Evolutionary conservation across 2,329 filamentous ascomycete species (phyloP).

Genomic region (Diplodia corticola): DNA sequence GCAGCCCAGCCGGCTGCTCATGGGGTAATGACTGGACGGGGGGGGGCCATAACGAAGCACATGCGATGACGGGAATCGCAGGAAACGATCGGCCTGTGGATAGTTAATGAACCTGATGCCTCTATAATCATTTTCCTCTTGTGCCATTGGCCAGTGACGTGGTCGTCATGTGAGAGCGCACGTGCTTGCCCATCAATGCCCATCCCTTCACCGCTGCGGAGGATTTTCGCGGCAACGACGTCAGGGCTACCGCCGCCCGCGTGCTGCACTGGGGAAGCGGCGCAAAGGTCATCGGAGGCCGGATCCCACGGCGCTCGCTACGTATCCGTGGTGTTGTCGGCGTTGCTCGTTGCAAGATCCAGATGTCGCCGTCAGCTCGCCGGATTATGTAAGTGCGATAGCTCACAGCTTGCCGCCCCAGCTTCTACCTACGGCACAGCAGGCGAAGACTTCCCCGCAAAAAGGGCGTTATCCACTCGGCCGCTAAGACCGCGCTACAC

Average conservation of each 20-base stretch:
- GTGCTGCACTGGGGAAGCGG: neutral
- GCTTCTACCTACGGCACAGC: neutral
- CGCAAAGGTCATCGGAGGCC: neutral
- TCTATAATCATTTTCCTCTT: neutral
- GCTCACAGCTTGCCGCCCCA: neutral
- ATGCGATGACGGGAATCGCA: constrained; percentile 22
- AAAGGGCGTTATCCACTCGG: neutral
- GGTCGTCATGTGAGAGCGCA: constrained; percentile 11
- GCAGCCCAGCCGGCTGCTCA: constrained; percentile 8
- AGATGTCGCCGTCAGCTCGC: neutral
- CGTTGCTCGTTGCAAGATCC: neutral
- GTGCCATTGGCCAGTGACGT: constrained; percentile 1
- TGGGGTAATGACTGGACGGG: constrained; percentile 9
- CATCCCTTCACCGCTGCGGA: constrained; percentile 14
- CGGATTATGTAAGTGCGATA: constrained; percentile 5
- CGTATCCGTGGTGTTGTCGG: neutral
- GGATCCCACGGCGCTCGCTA: neutral
- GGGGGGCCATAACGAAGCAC: constrained; percentile 14
- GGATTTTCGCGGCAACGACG: constrained; percentile 1
- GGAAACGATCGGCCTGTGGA: constrained; percentile 37
- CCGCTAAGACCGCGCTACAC: constrained; percentile 13
- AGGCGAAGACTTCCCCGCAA: neutral
- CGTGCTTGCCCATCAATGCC: neutral
- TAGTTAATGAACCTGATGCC: constrained; percentile 39
- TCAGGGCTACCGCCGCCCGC: neutral